A percentile compares a stretch with the other conserved stretches of the same genome.
phyloP scores from a whole-genome alignment of 2,329 filamentous ascomycete genomes.

The Phoma sp. region DNA sequence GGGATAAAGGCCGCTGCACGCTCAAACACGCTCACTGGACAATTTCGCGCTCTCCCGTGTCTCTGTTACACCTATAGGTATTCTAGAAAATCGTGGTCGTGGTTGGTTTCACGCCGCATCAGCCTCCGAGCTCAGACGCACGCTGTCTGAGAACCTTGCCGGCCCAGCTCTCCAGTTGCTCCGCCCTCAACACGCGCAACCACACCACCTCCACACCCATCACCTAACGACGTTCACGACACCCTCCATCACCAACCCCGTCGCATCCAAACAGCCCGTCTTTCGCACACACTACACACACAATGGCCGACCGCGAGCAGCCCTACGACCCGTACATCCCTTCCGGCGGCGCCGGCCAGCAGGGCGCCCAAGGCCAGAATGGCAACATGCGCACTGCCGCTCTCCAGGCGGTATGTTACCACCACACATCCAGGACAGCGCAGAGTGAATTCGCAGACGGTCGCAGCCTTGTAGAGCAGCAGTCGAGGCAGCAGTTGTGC shows the following conservation, averaged over 20 bases:
- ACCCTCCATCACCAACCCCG: slow-evolving; percentile 21
- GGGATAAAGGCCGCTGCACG: slow-evolving; percentile 2
- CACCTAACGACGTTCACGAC: slow-evolving; percentile 25
- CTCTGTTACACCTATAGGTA: slow-evolving; percentile 4
- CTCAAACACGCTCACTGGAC: background rate
- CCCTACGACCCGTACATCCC: slow-evolving; percentile 93
- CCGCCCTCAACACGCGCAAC: slow-evolving; percentile 31
- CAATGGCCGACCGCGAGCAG: slow-evolving; percentile 65
- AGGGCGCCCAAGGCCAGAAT: slow-evolving; percentile 54
- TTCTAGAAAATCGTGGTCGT: slow-evolving; percentile 22
- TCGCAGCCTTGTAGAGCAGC: slow-evolving; percentile 2
- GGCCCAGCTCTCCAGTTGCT: slow-evolving; percentile 20
- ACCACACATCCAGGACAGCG: background rate
- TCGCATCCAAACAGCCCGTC: slow-evolving; percentile 24
- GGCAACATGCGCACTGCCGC: slow-evolving; percentile 73
- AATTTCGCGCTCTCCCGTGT: background rate
- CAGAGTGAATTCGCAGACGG: slow-evolving; percentile 1
- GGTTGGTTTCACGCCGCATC: slow-evolving; percentile 34
- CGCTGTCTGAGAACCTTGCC: slow-evolving; percentile 27
- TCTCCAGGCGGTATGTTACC: slow-evolving; percentile 76
- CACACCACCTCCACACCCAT: slow-evolving; percentile 34
- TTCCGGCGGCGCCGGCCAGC: slow-evolving; percentile 63
- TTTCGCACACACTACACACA: slow-evolving; percentile 26
- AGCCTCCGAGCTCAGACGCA: slow-evolving; percentile 44
- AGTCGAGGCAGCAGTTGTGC: slow-evolving; percentile 6